Base-by-base conservation (phyloP, 2,329 filamentous ascomycete genomes). In the Chaetomiaceae sp. region DNA sequence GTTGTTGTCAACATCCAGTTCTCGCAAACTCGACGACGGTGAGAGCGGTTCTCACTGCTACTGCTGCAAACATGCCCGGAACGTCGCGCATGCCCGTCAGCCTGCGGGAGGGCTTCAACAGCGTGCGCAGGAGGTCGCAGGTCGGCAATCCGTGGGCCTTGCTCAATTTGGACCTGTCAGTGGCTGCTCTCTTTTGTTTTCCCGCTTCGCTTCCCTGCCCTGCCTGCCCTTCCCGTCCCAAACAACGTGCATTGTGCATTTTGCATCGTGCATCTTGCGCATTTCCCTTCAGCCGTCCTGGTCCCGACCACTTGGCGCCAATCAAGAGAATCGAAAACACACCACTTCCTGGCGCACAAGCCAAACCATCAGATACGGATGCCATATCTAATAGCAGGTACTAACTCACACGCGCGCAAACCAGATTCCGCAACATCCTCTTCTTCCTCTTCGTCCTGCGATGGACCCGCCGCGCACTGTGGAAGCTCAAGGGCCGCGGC, bases 381-480 rank as follows among this genome's bases (percentile, higher is more conserved):
- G n/a, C n/a, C n/a, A n/a, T n/a, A n/a, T n/a, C n/a, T n/a, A n/a
- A n/a, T n/a, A n/a, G n/a, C n/a, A n/a, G n/a, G n/a, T 19, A 33
- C 30, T 40, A 20, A 51, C 55, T 54, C 47, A 53, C 43, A 46
- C 23, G 3, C 9, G 12, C n/a, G n/a, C 7, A 6, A 2, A 5
- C 4, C 58, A 92, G 89, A 54, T 65, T 96, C 55, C 87, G 89
- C 48, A 95, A 96, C 66, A 75, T 96, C 53, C 75, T 97, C 62
- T 95, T 97, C 69, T 77, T 91, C 65, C 79, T 95, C 61, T 96
- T 97, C 72, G 68, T 96, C 54, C 74, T 95, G 42, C 86, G 91
- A 65, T 87, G 90, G 76, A 81, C 86, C 27, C 87, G 89, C 58
- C 87, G 86, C 63, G 79, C 81, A 23, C 86, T 89, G 66, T 86